Conservation (phyloP, 2,329 filamentous ascomycete species). For the Stachybotrys chartarum region DNA sequence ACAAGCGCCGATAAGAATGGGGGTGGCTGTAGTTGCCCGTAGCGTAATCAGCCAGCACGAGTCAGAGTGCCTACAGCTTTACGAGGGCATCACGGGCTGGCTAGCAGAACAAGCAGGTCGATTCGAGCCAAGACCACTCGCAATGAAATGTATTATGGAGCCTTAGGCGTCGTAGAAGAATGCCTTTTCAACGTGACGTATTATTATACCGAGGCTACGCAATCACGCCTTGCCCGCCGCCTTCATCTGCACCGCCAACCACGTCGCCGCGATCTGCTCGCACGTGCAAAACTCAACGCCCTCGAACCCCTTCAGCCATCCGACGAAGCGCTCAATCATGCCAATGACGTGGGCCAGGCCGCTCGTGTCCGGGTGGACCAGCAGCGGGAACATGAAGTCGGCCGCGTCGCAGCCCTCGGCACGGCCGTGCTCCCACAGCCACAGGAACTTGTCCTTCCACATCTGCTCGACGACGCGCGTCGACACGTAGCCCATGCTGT, state of each 20-base stretch:
- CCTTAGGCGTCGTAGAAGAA: too few species aligned
- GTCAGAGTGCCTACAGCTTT: too few species aligned
- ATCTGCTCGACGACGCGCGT: slow-evolving; percentile 49
- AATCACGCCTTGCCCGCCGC: background rate
- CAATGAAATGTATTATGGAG: background rate
- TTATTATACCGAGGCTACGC: too few species aligned
- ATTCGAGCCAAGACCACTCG: too few species aligned
- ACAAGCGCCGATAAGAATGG: too few species aligned
- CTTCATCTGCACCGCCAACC: slow-evolving; percentile 15
- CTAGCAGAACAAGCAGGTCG: too few species aligned
- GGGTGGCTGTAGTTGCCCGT: too few species aligned
- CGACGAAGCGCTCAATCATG: slow-evolving; percentile 36
- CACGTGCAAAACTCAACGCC: slow-evolving; percentile 37
- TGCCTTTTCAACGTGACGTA: too few species aligned
- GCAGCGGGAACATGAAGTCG: slow-evolving; percentile 40
- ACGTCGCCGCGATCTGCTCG: slow-evolving; percentile 33
- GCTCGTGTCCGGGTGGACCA: slow-evolving; percentile 51
- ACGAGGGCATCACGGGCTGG: too few species aligned
- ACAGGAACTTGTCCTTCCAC: slow-evolving; percentile 54
- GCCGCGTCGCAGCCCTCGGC: slow-evolving; percentile 17
- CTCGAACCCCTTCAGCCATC: slow-evolving; percentile 33
- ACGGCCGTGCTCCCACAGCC: slow-evolving; percentile 32
- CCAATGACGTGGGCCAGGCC: slow-evolving; percentile 55
- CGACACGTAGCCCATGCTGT: slow-evolving; percentile 52
- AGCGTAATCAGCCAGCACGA: too few species aligned